Percentiles rank a stretch among this genome's conserved stretches.
These are phyloP conservation scores for Tolypocladium ophioglossoides DNA, from an alignment of 2,329 filamentous ascomycete genomes.

Conservation along the genomic window DNA sequence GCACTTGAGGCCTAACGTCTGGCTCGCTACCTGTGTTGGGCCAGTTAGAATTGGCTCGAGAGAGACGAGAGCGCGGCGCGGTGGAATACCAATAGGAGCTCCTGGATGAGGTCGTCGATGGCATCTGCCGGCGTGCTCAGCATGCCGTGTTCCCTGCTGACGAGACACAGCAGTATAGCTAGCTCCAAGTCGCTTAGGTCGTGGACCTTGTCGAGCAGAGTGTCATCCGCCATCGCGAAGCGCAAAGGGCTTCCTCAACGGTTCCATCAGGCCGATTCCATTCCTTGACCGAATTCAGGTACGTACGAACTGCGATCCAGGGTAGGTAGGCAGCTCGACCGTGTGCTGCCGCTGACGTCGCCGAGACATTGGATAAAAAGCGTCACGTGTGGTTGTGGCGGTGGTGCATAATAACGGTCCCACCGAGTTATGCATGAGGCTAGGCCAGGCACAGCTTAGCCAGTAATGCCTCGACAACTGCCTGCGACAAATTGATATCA, in stretches of 20 bases:
- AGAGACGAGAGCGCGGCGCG: neutral
- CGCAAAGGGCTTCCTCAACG: slow-evolving; percentile 4
- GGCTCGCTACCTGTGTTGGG: slow-evolving; percentile 46
- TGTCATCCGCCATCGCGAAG: slow-evolving; percentile 47
- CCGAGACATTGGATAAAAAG: neutral
- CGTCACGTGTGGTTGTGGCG: slow-evolving; percentile 4
- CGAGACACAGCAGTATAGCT: slow-evolving; percentile 70
- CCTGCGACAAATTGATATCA: neutral
- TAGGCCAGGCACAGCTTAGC: neutral
- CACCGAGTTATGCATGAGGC: neutral
- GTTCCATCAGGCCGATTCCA: slow-evolving; percentile 15
- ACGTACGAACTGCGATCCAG: too few relatives aligned
- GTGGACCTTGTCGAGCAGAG: slow-evolving; percentile 59
- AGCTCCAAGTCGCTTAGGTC: slow-evolving; percentile 80
- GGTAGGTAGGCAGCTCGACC: neutral
- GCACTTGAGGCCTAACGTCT: slow-evolving; percentile 62
- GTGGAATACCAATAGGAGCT: slow-evolving; percentile 54
- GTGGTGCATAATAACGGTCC: neutral
- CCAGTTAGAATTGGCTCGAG: neutral
- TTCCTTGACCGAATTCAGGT: neutral
- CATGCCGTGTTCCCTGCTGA: slow-evolving; percentile 78
- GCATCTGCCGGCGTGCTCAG: slow-evolving; percentile 58
- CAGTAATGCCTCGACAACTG: neutral
- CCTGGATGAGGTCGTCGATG: slow-evolving; percentile 59
- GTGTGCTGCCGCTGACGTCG: neutral